Evolutionary conservation across 768 basidiomycete species (phyloP), one percentile per base, ranked within the genome.

Genomic region (Pleurotus tuber-regium): DNA sequence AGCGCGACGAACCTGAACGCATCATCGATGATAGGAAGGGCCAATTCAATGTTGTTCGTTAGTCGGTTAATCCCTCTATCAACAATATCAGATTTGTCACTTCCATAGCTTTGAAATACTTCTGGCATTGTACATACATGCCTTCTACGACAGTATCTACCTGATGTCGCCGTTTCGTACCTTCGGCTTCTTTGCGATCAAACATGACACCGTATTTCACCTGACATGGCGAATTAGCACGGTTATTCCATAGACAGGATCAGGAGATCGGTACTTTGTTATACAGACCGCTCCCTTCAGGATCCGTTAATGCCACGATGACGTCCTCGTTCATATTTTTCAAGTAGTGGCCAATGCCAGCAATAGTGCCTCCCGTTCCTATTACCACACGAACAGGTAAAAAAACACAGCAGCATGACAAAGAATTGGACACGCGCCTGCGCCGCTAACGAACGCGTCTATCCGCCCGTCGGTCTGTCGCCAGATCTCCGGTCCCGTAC

Each of bases 311-410:
- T 4, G 85, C 84, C 9, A 98, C 77, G 10, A 80, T 61, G 39
- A 95, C 58, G 51, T 79, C 71, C 19, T 82, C 74, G 41, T 89
- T 75, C 74, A 83, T 80, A 9, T 80, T 80, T 69, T 94, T 96
- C 48, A 99, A 70, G 61, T 77, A 96, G 44, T 71, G 77, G 0
- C 92, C 94, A 4, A 77, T 80, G 0, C 96, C 96, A 1, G 93
- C 87, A 44, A 99, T 81, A 2, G 96, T 98, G 10, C 97, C 97
- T 4, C 97, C 96, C 2, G 96, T 98, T n/a, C 93, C 92, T 88
- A 43, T 3, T 49, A n/a, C 33, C 8, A 26, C 11, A 43, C 23
- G n/a, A 36, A 51, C 29, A 50, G 30, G 11, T 50, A 3, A 19
- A 31, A 43, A 19, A 35, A 21, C 33, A 1, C 21, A 30, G 14